Conservation (phyloP, 306 rosid genomes). For the Vigna hirtella region DNA sequence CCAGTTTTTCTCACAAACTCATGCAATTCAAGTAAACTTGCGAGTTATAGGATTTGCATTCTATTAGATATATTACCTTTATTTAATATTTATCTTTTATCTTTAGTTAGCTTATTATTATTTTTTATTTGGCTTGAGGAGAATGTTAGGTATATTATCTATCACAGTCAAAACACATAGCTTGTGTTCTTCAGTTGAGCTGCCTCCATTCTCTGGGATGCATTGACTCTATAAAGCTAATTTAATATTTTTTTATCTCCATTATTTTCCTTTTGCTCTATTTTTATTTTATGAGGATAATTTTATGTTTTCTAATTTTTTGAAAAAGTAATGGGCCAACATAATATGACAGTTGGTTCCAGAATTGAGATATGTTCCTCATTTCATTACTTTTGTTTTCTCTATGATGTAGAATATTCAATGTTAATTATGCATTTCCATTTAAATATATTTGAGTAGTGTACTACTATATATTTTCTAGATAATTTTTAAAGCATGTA, state of each 20-base stretch:
- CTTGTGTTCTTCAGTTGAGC: neutral
- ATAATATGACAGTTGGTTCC: too few species aligned
- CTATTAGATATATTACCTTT: too few species aligned
- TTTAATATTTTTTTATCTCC: neutral
- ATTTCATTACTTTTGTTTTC: slow-evolving; percentile 32
- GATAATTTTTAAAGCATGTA: slow-evolving; percentile 1
- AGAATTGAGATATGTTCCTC: neutral
- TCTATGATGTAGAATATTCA: slow-evolving; percentile 8
- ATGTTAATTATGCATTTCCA: slow-evolving; percentile 13
- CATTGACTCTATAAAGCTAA: neutral
- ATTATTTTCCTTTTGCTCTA: neutral
- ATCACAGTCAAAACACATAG: slow-evolving; percentile 21
- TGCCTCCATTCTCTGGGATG: slow-evolving; percentile 8
- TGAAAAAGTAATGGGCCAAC: neutral
- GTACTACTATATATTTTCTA: neutral
- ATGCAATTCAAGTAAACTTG: neutral
- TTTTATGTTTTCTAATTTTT: neutral
- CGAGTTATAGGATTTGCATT: neutral
- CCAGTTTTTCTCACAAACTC: neutral
- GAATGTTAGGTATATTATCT: too few species aligned
- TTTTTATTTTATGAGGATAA: neutral
- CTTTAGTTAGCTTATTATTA: too few species aligned
- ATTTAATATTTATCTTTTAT: too few species aligned
- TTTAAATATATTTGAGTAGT: neutral
- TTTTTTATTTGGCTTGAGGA: too few species aligned